Base-by-base conservation (phyloP, 2,329 filamentous ascomycete genomes). In the Hypoxylon sp. region DNA sequence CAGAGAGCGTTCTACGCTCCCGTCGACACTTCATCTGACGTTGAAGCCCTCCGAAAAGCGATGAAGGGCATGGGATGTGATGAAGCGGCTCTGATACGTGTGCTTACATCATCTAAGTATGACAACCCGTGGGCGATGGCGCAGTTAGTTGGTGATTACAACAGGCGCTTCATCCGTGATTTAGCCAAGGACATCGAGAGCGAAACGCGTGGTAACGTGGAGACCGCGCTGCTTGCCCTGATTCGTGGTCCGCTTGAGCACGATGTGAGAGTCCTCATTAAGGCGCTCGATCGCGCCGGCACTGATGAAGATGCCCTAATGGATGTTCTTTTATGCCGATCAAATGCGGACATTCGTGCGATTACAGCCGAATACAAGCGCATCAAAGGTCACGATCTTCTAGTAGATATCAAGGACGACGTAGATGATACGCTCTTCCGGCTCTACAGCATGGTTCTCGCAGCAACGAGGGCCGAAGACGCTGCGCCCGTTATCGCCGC, bases 21-120 rank as follows among this genome's bases (percentile, higher is more conserved):
- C n/a, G 72, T 79, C 10, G 74, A 81, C 33, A 80, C 78, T 3
- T 17, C 67, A 1, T 31, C 70, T 14, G 79, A 80, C 5, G 73
- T 73, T 0, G 76, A 80, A 64, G 48, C 65, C 1, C 56, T 81
- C 1, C 73, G 77, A 50, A 77, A 79, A 22, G 78, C 79, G 1
- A 80, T 81, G 79, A 78, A 78, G 64, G 78, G 77, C 6, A 77
- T 78, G 70, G 79, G 78, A 1, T 80, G 78, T 37, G 76, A 80
- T 19, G 76, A 81, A 56, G 59, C 68, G 1, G 71, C 76, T 0
- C 59, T 81, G 9, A 77, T 80, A 37, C 70, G 70, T 3, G 65
- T 79, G 6, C 68, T 81, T 9, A 70, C 78, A 0, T 73, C 63
- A 35, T 67, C 71, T 11, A 79, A 80, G 62, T 81, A 80, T 31